Conservation (phyloP, 257 asterid genomes). For the Penstemon eatonii region DNA sequence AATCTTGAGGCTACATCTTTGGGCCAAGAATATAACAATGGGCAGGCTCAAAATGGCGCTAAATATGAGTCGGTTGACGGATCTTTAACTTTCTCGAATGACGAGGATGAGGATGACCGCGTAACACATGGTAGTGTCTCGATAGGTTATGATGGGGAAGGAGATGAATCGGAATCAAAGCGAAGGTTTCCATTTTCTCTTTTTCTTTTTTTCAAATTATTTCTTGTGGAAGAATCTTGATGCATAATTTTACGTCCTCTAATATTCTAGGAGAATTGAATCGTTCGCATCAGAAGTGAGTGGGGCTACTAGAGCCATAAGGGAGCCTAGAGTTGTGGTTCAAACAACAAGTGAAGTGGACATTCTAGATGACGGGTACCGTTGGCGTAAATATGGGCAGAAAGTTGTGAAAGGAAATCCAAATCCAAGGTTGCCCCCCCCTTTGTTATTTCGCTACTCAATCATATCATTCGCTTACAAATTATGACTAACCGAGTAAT, state of each 20-base stretch:
- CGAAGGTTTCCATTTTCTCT: slow-evolving; percentile 54
- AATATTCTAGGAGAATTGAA: slow-evolving; percentile 34
- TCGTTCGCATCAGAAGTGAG: slow-evolving; percentile 34
- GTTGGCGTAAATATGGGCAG: slow-evolving; percentile 97
- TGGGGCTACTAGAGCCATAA: slow-evolving; percentile 51
- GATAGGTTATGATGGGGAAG: slow-evolving; percentile 70
- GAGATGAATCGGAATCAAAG: slow-evolving; percentile 80
- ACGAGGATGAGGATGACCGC: slow-evolving; percentile 65
- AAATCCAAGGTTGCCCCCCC: slow-evolving; percentile 77
- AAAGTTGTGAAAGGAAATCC: slow-evolving; percentile 96
- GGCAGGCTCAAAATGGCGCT: slow-evolving; percentile 44
- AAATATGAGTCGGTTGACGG: slow-evolving; percentile 49
- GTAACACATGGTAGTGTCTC: slow-evolving; percentile 67
- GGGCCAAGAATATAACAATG: slow-evolving; percentile 39
- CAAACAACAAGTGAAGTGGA: slow-evolving; percentile 93
- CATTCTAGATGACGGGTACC: slow-evolving; percentile 87
- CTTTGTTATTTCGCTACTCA: slow-evolving; percentile 17
- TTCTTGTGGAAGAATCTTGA: slow-evolving; percentile 8
- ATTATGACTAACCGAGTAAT: neutral
- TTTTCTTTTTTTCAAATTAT: neutral
- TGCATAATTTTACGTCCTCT: slow-evolving; percentile 9
- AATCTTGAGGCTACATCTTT: slow-evolving; percentile 43
- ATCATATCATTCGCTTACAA: neutral
- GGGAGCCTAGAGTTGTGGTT: slow-evolving; percentile 91
- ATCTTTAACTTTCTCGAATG: slow-evolving; percentile 64